These are phyloP conservation scores for Globisporangium viniferum DNA, from an alignment of 352 stramenopile species.

Conservation along the genomic window DNA sequence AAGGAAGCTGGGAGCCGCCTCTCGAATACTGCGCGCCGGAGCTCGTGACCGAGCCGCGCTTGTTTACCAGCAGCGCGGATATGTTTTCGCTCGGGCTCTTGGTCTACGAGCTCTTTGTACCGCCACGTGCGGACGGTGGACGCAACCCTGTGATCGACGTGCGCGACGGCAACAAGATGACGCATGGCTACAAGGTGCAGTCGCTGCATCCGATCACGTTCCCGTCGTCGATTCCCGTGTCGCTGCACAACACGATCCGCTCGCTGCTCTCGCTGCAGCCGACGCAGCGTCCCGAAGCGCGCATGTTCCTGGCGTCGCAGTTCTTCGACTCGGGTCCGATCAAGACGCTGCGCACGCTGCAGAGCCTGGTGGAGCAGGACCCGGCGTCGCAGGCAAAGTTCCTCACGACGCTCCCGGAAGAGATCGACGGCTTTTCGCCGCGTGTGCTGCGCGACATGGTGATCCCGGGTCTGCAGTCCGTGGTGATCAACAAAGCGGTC, in stretches of 20 bases:
- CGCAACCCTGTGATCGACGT: slow-evolving; percentile 82
- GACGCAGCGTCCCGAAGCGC: slow-evolving; percentile 57
- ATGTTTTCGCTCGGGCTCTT: slow-evolving; percentile 87
- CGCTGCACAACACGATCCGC: slow-evolving; percentile 84
- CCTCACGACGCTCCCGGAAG: slow-evolving; percentile 61
- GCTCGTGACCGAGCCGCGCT: slow-evolving; percentile 74
- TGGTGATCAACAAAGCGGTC: slow-evolving; percentile 85
- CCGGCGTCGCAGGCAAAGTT: slow-evolving; percentile 80
- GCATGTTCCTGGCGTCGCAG: slow-evolving; percentile 72
- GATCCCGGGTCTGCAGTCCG: slow-evolving; percentile 69
- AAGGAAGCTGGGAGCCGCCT: slow-evolving; percentile 77
- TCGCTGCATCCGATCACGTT: slow-evolving; percentile 87
- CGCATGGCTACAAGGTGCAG: slow-evolving; percentile 85
- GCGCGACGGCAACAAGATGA: slow-evolving; percentile 87
- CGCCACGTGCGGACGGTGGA: slow-evolving; percentile 69
- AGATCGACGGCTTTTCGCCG: slow-evolving; percentile 76
- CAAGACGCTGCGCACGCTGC: slow-evolving; percentile 76
- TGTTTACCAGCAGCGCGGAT: slow-evolving; percentile 78
- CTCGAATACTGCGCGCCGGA: slow-evolving; percentile 87
- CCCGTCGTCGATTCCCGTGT: slow-evolving; percentile 65
- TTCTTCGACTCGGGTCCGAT: slow-evolving; percentile 87
- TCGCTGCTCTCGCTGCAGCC: slow-evolving; percentile 66
- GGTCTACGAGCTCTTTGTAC: slow-evolving; percentile 84
- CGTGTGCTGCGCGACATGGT: slow-evolving; percentile 84
- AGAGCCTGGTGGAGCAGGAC: slow-evolving; percentile 83